Evolutionary conservation across 331 rosid species (phyloP), one percentile per base, ranked within the genome.

Genomic region (Spiraea crenata): DNA sequence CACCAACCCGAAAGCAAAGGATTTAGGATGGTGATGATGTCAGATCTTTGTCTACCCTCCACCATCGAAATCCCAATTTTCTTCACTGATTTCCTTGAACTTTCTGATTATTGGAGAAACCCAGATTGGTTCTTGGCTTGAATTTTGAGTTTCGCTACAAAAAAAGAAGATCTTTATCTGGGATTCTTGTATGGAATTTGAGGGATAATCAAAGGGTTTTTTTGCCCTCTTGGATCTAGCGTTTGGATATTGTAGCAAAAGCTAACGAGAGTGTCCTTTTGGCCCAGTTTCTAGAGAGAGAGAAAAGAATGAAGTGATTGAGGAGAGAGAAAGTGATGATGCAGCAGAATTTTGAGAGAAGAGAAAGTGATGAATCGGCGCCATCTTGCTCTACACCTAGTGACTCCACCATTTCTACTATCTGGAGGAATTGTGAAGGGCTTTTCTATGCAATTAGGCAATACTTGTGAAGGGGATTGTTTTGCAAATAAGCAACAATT

Each of bases 51-150:
- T 25, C 31, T 25, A 25, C 31, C 31, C 31, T 25, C 31, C 52
- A 91, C 86, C 98, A 90, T 92, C 37, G 48, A n/a, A n/a, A 41
- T 11, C 48, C 61, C 20, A n/a, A 59, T 15, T 20, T 37, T 5
- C 31, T 38, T 9, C 20, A 41, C 47, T 38, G 12, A 37, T 46
- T 19, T 48, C 46, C 55, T 65, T 39, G 0, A 6, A 19, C 7
- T 65, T 6, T 25, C 7, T 57, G 3, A 57, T n/a, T n/a, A n/a
- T n/a, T 2, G 31, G 37, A 57, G n/a, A 57, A 14, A 49, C 17
- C 40, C 37, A 5, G 5, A 11, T 45, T 45, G 12, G 37, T 38
- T 37, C 12, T 15, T 31, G 3, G 65, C 45, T 15, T 40, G 64
- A 6, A 9, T n/a, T 35, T 61, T 61, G 66, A 61, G 34, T 61